phyloP scores from a whole-genome alignment of 805 yeast species.

The Yarrowia sp. region DNA sequence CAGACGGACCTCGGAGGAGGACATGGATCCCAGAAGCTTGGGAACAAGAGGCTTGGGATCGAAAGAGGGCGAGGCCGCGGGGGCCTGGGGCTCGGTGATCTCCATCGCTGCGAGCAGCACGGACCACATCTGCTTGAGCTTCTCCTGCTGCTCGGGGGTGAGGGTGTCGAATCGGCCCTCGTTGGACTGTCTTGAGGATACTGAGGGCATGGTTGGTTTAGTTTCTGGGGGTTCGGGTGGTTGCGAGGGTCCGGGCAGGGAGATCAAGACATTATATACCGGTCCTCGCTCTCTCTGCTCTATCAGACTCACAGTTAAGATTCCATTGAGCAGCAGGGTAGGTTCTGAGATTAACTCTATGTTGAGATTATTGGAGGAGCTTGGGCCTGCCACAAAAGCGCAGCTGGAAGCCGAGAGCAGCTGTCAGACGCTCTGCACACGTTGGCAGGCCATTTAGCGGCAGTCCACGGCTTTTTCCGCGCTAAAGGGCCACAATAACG shows the following conservation, averaged over 20 bases:
- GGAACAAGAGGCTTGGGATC: constrained; percentile 11
- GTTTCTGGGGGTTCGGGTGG: not conserved
- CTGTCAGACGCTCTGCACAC: no score
- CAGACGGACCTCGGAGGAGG: constrained; percentile 28
- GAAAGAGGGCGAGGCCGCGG: constrained; percentile 8
- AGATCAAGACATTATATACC: no score
- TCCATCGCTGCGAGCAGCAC: constrained; percentile 17
- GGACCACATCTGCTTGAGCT: constrained; percentile 26
- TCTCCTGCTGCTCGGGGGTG: constrained; percentile 18
- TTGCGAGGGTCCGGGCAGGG: no score
- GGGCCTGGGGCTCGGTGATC: constrained; percentile 8
- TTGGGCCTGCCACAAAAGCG: no score
- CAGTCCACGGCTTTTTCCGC: no score
- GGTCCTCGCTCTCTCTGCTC: no score
- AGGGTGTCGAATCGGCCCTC: constrained; percentile 24
- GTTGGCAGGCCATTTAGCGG: no score
- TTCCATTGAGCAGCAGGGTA: not conserved
- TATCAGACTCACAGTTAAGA: not conserved
- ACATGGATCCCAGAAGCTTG: not conserved
- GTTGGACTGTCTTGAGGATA: not conserved
- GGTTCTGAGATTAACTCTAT: not conserved
- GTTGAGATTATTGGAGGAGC: no score
- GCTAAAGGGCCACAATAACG: no score
- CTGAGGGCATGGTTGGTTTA: not conserved
- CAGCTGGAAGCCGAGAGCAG: no score